phyloP scores from a whole-genome alignment of 352 stramenopile species.

The Lagenidium giganteum region DNA sequence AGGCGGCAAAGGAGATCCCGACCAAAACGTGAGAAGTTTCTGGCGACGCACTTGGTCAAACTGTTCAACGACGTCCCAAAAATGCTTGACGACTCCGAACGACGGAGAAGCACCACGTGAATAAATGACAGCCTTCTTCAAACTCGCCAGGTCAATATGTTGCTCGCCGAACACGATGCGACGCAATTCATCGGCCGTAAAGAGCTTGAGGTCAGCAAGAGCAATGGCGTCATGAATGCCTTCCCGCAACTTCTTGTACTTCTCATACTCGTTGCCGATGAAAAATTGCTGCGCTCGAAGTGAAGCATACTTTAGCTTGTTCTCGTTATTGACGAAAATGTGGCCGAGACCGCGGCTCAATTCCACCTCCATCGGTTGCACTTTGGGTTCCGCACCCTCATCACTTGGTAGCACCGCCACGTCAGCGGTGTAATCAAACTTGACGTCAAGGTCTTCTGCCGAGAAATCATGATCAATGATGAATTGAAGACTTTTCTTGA shows the following conservation, averaged over 20 bases:
- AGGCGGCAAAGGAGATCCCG: constrained; percentile 52
- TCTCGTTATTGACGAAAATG: constrained; percentile 52
- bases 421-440: constrained; percentile 60
- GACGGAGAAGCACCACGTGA: constrained; percentile 33
- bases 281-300: constrained; percentile 58
- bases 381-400: too few relatives aligned
- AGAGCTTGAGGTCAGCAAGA: constrained; percentile 48
- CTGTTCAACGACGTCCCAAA: constrained; percentile 58
- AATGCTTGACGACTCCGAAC: constrained; percentile 38
- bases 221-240: constrained; percentile 55
- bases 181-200: constrained; percentile 47
- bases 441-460: constrained; percentile 39
- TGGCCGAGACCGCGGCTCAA: constrained; percentile 27
- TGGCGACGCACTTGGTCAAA: constrained; percentile 49
- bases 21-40: constrained; percentile 78
- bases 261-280: constrained; percentile 45
- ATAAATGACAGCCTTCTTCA: constrained; percentile 62
- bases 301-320: constrained; percentile 62
- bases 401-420: constrained; percentile 26
- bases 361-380: constrained; percentile 77
- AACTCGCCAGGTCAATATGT: constrained; percentile 39
- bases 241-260: constrained; percentile 57
- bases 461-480: constrained; percentile 68
- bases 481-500: constrained; percentile 57
- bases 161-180: constrained; percentile 38